A percentile compares a stretch with the other conserved stretches of the same genome.
These are phyloP conservation scores for Citrus maxima DNA, from an alignment of 345 rosid genomes.

Conservation along the genomic window DNA sequence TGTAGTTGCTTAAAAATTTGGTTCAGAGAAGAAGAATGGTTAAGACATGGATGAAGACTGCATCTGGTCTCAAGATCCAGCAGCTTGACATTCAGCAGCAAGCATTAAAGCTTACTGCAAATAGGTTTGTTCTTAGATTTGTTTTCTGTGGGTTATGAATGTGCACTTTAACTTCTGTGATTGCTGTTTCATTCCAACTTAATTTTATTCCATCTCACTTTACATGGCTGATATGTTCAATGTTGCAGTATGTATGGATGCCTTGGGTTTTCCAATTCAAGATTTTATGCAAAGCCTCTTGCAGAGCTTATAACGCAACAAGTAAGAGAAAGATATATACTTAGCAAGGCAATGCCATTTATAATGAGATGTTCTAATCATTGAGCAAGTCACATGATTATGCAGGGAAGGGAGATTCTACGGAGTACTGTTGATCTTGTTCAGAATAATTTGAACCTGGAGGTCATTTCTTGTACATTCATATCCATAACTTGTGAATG, in stretches of 20 bases:
- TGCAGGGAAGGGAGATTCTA: slow-evolving; percentile 97
- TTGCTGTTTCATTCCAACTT: not conserved
- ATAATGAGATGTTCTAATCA: slow-evolving; percentile 3
- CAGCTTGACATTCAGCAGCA: slow-evolving; percentile 97
- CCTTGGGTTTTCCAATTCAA: slow-evolving; percentile 96
- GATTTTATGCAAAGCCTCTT: slow-evolving; percentile 97
- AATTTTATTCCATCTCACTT: slow-evolving; percentile 2
- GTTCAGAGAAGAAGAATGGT: slow-evolving; percentile 87
- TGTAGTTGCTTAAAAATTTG: slow-evolving; percentile 84
- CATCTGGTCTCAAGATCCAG: slow-evolving; percentile 77
- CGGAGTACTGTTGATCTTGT: slow-evolving; percentile 96
- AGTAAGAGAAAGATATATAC: slow-evolving; percentile 37
- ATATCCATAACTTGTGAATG: slow-evolving; percentile 18
- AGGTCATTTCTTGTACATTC: slow-evolving; percentile 44
- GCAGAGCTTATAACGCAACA: slow-evolving; percentile 95
- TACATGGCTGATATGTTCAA: slow-evolving; percentile 14
- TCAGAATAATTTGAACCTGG: slow-evolving; percentile 82
- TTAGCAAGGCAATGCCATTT: slow-evolving; percentile 3
- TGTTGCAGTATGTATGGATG: slow-evolving; percentile 95
- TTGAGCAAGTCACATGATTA: slow-evolving; percentile 13
- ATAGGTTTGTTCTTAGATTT: slow-evolving; percentile 53
- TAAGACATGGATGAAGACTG: slow-evolving; percentile 75
- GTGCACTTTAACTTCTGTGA: not conserved
- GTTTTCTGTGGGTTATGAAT: not conserved
- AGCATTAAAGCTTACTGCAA: slow-evolving; percentile 95